Conservation (phyloP, 208 protist species). For the Trypanosoma rangeli region DNA sequence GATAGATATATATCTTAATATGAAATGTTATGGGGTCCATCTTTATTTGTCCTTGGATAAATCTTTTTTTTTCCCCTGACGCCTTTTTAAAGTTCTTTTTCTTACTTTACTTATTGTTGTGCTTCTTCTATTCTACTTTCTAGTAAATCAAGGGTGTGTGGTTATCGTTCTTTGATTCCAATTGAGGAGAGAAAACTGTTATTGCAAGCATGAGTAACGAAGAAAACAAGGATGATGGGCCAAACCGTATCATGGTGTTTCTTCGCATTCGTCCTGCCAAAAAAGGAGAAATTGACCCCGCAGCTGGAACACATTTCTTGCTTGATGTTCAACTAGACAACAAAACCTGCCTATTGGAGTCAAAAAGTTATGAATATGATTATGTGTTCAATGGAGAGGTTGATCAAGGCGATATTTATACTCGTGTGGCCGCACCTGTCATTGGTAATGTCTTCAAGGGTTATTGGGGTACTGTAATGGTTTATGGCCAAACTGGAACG, state of each 20-base stretch:
- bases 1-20: no score
- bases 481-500: slow-evolving; percentile 90
- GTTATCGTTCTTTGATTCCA: slow-evolving; percentile 9
- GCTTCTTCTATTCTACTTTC: no score
- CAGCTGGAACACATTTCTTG: slow-evolving; percentile 22
- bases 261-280: slow-evolving; percentile 33
- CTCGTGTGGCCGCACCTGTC: slow-evolving; percentile 64
- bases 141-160: background rate
- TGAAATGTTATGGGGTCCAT: no score
- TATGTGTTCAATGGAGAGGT: slow-evolving; percentile 67
- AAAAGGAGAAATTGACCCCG: slow-evolving; percentile 32
- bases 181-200: slow-evolving; percentile 5
- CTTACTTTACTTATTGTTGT: no score
- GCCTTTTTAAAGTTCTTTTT: no score
- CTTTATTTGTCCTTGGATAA: no score
- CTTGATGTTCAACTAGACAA: slow-evolving; percentile 37
- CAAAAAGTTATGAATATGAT: slow-evolving; percentile 71
- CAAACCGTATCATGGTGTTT: slow-evolving; percentile 42
- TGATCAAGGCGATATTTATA: slow-evolving; percentile 77
- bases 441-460: slow-evolving; percentile 87
- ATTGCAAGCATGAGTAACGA: slow-evolving; percentile 23
- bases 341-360: slow-evolving; percentile 29
- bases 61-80: no score
- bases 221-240: slow-evolving; percentile 27
- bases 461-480: slow-evolving; percentile 85